Conservation (phyloP, 441 rosid species). For the Populus hybrid region DNA sequence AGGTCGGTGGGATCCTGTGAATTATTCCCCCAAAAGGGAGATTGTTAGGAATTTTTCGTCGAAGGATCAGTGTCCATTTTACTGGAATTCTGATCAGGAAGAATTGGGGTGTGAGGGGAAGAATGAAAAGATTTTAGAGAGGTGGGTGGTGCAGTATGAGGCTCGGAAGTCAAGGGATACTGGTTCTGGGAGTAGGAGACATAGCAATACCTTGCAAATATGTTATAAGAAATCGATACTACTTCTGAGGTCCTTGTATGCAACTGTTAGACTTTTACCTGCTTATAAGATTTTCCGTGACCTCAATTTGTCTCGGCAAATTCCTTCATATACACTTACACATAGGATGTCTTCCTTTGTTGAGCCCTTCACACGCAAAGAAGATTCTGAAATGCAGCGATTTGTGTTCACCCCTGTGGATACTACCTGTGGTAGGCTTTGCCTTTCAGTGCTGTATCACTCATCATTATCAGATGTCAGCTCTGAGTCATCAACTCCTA, state of each 20-base stretch:
- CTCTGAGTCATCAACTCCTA: slow-evolving; percentile 66
- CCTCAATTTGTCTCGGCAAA: slow-evolving; percentile 68
- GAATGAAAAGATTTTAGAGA: slow-evolving; percentile 76
- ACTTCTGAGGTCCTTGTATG: slow-evolving; percentile 83
- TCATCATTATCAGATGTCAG: slow-evolving; percentile 59
- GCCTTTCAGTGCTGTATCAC: slow-evolving; percentile 71
- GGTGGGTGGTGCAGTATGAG: slow-evolving; percentile 91
- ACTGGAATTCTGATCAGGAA: slow-evolving; percentile 70
- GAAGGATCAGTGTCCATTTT: slow-evolving; percentile 40
- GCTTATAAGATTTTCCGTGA: slow-evolving; percentile 80
- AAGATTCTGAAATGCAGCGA: slow-evolving; percentile 80
- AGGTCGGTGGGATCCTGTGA: slow-evolving; percentile 40
- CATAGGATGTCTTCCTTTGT: slow-evolving; percentile 75
- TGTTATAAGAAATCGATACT: slow-evolving; percentile 75
- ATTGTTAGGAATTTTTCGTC: slow-evolving; percentile 45
- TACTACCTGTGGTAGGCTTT: slow-evolving; percentile 76
- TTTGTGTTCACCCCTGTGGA: slow-evolving; percentile 89
- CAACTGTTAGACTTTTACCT: slow-evolving; percentile 83
- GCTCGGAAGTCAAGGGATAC: slow-evolving; percentile 53
- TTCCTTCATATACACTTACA: slow-evolving; percentile 53
- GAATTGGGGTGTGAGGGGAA: slow-evolving; percentile 43
- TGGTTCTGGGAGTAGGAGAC: slow-evolving; percentile 54
- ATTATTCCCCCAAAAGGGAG: slow-evolving; percentile 44
- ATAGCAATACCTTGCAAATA: slow-evolving; percentile 48
- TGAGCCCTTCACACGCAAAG: slow-evolving; percentile 80